phyloP scores from a whole-genome alignment of 164 flowering plant species.

The Vitis labrusca region DNA sequence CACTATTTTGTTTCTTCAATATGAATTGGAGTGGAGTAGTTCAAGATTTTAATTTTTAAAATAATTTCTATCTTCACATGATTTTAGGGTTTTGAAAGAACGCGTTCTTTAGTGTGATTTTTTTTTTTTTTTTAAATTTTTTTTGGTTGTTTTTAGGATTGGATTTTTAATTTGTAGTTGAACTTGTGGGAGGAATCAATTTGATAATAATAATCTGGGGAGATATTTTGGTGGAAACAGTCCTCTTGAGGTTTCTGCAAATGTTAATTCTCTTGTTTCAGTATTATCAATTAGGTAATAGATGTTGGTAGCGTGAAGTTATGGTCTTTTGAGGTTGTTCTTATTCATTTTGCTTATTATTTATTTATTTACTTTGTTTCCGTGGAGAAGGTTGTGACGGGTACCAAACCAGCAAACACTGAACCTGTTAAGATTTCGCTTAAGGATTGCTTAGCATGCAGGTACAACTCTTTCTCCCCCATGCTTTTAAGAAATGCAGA shows the following conservation, averaged over 20 bases:
- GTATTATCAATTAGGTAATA: not conserved
- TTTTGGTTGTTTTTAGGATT: no score
- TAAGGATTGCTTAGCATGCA: conserved; percentile 98
- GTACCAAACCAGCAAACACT: conserved; percentile 32
- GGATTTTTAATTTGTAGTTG: no score
- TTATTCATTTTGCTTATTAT: not conserved
- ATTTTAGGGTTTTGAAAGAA: no score
- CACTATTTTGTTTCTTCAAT: not conserved
- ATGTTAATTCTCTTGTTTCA: not conserved
- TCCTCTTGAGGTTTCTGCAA: not conserved
- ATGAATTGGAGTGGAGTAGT: not conserved
- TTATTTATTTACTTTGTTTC: conserved; percentile 2
- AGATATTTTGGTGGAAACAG: not conserved
- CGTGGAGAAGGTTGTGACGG: conserved; percentile 38
- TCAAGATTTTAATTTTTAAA: no score
- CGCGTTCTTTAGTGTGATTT: no score
- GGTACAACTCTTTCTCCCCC: conserved; percentile 34
- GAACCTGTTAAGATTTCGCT: conserved; percentile 90
- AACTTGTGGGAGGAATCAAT: not conserved
- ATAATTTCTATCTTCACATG: no score
- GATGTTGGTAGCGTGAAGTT: not conserved
- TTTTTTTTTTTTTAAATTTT: no score
- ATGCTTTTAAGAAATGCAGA: not conserved
- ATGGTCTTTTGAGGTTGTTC: not conserved
- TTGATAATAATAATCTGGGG: not conserved